A percentile compares a stretch with the other conserved stretches of the same genome.
Evolutionary conservation across 805 yeast genomes (phyloP).

Genomic region (Yarrowia divulgata): DNA sequence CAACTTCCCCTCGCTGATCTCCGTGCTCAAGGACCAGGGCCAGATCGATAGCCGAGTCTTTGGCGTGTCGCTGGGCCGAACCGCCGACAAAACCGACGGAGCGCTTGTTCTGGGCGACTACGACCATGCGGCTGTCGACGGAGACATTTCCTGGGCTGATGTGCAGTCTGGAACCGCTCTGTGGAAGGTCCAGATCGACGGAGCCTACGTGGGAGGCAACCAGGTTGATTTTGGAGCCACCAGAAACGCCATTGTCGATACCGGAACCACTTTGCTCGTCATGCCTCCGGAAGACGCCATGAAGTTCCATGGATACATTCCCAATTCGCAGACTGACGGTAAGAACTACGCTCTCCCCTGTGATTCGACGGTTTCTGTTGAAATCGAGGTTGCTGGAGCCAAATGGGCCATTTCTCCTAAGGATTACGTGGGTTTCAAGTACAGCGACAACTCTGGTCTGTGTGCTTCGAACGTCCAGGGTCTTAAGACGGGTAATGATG

Average conservation of each 20-base stretch:
- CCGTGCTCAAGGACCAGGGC: conserved; percentile 44
- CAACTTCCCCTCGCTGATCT: conserved; percentile 47
- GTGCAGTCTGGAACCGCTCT: conserved; percentile 48
- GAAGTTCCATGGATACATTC: conserved; percentile 60
- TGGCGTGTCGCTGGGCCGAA: conserved; percentile 56
- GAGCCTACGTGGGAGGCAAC: conserved; percentile 51
- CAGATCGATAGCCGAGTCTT: conserved; percentile 52
- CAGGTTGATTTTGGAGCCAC: conserved; percentile 49
- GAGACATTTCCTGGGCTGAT: conserved; percentile 54
- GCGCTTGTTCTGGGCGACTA: conserved; percentile 56
- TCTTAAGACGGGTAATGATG: conserved; percentile 51
- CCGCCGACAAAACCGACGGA: conserved; percentile 51
- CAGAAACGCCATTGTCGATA: conserved; percentile 60
- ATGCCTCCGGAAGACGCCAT: conserved; percentile 64
- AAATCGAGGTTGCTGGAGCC: conserved; percentile 55
- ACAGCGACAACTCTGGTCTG: conserved; percentile 55
- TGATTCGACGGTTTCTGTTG: conserved; percentile 55
- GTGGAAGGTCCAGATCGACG: conserved; percentile 60
- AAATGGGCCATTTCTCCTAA: conserved; percentile 56
- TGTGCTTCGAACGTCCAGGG: conserved; percentile 75
- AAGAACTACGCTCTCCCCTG: conserved; percentile 68
- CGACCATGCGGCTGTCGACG: conserved; percentile 52
- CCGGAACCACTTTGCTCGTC: conserved; percentile 70
- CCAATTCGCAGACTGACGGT: conserved; percentile 62
- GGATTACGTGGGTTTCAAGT: conserved; percentile 60